phyloP scores from a whole-genome alignment of 306 rosid genomes.

The Luffa aegyptiaca region DNA sequence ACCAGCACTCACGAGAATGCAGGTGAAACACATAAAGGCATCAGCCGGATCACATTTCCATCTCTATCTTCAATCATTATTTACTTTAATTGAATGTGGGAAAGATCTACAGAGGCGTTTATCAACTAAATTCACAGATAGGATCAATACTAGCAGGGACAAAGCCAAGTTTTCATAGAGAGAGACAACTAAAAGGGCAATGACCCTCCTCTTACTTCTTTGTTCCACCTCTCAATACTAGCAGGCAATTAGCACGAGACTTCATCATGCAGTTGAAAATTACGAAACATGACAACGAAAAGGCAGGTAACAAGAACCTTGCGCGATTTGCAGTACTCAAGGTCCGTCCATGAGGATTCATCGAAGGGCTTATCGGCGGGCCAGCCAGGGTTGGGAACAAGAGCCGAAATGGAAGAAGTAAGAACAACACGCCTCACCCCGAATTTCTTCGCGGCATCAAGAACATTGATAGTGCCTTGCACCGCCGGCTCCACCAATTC shows the following conservation, averaged over 20 bases:
- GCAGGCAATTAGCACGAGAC: background rate
- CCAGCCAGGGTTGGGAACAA: constrained; percentile 79
- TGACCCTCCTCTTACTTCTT: background rate
- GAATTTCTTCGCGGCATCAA: constrained; percentile 38
- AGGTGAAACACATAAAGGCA: background rate
- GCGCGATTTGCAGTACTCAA: constrained; percentile 41
- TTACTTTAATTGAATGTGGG: background rate
- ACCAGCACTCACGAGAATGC: background rate
- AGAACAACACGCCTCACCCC: constrained; percentile 58
- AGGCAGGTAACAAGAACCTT: constrained; percentile 8
- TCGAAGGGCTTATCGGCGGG: constrained; percentile 32
- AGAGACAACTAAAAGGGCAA: too few relatives aligned
- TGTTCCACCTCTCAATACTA: background rate
- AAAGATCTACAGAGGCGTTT: background rate
- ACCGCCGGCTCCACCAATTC: constrained; percentile 66
- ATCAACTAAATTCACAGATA: background rate
- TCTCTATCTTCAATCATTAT: background rate
- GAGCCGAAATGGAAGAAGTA: constrained; percentile 80
- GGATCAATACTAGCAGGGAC: background rate
- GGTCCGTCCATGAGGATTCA: constrained; percentile 79
- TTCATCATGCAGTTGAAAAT: background rate
- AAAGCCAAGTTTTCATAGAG: too few relatives aligned
- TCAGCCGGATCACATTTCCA: background rate
- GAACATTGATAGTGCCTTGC: constrained; percentile 64
- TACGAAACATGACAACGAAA: background rate